These are phyloP conservation scores for Nicotiana tabacum DNA, from an alignment of 257 asterid genomes.

Conservation along the genomic window DNA sequence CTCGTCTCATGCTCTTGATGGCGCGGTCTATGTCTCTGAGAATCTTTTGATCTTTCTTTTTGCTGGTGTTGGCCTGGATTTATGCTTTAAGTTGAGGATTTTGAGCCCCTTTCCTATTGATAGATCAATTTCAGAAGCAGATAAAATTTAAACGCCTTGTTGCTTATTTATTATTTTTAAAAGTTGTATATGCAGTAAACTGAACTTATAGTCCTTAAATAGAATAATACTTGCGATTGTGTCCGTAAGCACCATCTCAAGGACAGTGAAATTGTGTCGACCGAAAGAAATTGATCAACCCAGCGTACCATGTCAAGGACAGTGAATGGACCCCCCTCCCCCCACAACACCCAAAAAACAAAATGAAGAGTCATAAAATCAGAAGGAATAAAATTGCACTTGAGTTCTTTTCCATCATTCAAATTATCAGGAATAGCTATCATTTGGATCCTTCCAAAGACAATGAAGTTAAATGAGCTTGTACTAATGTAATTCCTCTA, in stretches of 20 bases:
- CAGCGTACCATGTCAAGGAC: no score
- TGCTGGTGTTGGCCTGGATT: constrained; percentile 83
- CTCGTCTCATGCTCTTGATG: constrained; percentile 45
- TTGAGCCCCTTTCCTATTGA: constrained; percentile 74
- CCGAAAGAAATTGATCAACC: no score
- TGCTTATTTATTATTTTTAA: not conserved
- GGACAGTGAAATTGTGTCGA: no score
- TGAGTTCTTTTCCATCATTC: not conserved
- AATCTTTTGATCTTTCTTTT: constrained; percentile 67
- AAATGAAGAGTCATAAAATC: not conserved
- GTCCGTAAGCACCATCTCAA: not conserved
- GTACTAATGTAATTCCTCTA: not conserved
- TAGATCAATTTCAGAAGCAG: constrained; percentile 19
- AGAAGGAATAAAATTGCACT: not conserved
- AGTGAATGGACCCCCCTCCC: no score
- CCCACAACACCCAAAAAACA: no score
- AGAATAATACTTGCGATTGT: not conserved
- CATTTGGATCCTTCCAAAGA: not conserved
- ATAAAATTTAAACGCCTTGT: not conserved
- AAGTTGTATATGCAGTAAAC: not conserved
- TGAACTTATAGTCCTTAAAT: not conserved
- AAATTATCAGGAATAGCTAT: not conserved
- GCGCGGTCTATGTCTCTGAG: constrained; percentile 61
- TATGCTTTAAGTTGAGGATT: constrained; percentile 65
- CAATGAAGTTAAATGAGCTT: not conserved